Evolutionary conservation across 257 asterid species (phyloP), one percentile per base, ranked within the genome.

Genomic region (Voacanga thouarsii): DNA sequence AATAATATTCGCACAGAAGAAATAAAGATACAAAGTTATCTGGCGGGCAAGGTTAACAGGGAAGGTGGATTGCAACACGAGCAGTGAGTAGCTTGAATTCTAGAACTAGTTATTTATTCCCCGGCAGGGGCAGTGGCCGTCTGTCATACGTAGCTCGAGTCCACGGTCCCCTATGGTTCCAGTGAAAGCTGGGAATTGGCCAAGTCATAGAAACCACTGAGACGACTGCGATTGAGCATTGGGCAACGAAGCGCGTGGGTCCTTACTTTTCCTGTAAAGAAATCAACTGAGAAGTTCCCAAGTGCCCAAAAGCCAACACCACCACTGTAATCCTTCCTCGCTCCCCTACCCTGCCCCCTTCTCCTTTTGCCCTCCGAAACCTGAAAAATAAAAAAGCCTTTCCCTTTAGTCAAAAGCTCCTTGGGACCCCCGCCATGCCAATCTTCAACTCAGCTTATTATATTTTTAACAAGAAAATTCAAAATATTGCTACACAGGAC

Each of bases 361-460:
- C 70, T 77, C 66, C 81, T 51, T 69, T 65, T 77, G 75, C 70
- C 84, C 68, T n/a, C 47, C 12, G 44, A 18, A 33, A 59, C 79
- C 86, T 70, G 84, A 81, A 85, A 76, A 77, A 66, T 70, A 71
- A 5, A 0, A 37, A 37, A 68, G 5, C 41, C 75, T 57, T 75
- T 57, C 70, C 76, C 74, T 82, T 80, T 83, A 81, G 96, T 89
- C 97, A 89, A 89, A 89, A 87, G 87, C 80, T 82, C 80, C 19
- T 51, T 82, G 84, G 89, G 87, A 4, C 87, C 89, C 82, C 60
- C 23, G 18, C 80, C 79, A 45, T 45, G 72, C 76, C 77, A 74
- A 56, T 75, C 85, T 86, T 87, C 89, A 78, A 88, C 88, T 86
- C 90, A n/a, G 28, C 51, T 45, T 41, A 64, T 30, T 50, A 30